Percentiles rank a stretch among this genome's conserved stretches.
Conservation (phyloP, 768 basidiomycete genomes). For the Pisolithus albus region DNA sequence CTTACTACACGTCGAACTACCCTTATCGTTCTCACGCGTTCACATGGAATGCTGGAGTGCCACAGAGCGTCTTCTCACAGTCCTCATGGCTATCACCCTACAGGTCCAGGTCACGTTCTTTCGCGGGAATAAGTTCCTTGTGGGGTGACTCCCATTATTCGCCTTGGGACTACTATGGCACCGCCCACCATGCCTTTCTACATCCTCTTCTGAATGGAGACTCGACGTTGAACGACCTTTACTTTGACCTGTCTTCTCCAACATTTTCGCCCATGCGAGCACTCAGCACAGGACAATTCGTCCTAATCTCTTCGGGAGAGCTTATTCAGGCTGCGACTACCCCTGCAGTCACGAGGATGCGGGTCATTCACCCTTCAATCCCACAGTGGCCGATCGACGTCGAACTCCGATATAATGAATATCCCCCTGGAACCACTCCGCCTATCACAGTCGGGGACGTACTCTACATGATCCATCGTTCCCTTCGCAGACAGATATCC, state of each 20-base stretch:
- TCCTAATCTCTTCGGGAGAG: conserved; percentile 37
- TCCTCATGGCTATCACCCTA: conserved; percentile 8
- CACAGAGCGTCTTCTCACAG: conserved; percentile 18
- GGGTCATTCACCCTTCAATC: conserved; percentile 48
- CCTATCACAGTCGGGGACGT: conserved; percentile 57
- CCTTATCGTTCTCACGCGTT: conserved; percentile 30
- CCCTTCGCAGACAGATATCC: conserved; percentile 37
- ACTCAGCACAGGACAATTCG: conserved; percentile 33
- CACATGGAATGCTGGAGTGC: conserved; percentile 37
- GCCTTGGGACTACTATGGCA: conserved; percentile 15
- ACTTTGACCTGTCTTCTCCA: conserved; percentile 49
- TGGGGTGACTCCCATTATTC: conserved; percentile 1
- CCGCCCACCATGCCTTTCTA: conserved; percentile 20
- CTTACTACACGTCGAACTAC: conserved; percentile 2
- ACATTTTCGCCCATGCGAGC: conserved; percentile 39
- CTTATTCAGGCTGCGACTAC: conserved; percentile 50
- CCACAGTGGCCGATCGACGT: conserved; percentile 58
- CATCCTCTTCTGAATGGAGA: conserved; percentile 43
- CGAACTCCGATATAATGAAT: conserved; percentile 29
- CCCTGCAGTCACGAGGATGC: conserved; percentile 46
- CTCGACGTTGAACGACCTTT: conserved; percentile 36
- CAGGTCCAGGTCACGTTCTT: conserved; percentile 21
- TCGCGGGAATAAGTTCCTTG: conserved; percentile 12
- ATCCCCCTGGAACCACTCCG: conserved; percentile 11
- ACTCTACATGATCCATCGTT: conserved; percentile 41